Conservation (phyloP, 169 alveolate species). For the Eimeria brunetti region DNA sequence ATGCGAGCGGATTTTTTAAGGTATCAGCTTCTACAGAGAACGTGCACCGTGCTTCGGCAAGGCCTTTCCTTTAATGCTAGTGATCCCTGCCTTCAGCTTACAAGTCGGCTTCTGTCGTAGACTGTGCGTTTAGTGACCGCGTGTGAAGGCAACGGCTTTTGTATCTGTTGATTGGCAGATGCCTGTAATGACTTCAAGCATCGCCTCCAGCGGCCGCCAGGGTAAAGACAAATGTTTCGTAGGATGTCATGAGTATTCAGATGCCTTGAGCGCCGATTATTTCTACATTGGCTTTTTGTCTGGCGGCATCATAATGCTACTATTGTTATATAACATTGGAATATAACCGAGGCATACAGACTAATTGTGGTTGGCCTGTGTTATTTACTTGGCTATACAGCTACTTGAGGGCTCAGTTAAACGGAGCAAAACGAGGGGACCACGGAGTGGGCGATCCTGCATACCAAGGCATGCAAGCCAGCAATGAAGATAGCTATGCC, state of each 20-base stretch:
- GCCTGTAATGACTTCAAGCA: background rate
- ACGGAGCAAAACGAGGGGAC: background rate
- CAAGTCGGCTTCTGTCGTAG: background rate
- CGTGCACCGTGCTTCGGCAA: background rate
- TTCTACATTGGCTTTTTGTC: background rate
- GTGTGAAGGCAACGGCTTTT: background rate
- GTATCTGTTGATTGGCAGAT: background rate
- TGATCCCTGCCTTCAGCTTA: background rate
- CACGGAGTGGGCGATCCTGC: background rate
- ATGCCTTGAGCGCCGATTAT: background rate
- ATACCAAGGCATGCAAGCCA: background rate
- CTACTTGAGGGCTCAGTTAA: background rate
- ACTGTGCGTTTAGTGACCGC: background rate
- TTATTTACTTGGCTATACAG: background rate
- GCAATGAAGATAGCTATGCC: background rate
- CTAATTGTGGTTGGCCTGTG: background rate
- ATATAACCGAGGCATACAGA: background rate
- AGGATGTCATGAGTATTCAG: background rate
- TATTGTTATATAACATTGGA: too few species aligned
- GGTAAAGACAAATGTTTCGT: too few species aligned
- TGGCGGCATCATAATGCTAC: background rate
- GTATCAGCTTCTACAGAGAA: background rate
- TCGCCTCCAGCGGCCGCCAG: background rate
- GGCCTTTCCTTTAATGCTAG: background rate
- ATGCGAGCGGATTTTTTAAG: background rate